Base-by-base conservation (phyloP, 148 eudicot species). In the Rhododendron simsii region DNA sequence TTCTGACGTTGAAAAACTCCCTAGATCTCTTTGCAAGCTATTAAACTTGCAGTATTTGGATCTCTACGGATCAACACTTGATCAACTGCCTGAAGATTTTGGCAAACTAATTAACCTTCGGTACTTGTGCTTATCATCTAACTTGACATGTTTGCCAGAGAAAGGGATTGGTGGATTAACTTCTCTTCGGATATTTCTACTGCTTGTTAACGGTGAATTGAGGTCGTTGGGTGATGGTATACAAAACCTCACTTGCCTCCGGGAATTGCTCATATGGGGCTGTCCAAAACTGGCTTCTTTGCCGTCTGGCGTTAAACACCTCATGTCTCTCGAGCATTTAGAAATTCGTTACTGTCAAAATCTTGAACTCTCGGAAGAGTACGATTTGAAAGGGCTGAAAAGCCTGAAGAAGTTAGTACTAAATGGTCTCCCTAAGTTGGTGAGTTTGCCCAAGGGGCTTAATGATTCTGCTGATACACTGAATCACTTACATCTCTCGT, bases 41-140 rank as follows among this genome's bases (percentile, higher is more conserved):
- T 30, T 73, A 73, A 73, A 73, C 78, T 73, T 73, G 78, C 41
- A 73, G 78, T 73, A 73, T 35, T 73, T 73, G 78, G 78, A 73
- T 73, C 78, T 73, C 1, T 73, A 28, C 14, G 20, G 41, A 33
- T 73, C 78, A n/a, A 33, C 20, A 33, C 44, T 73, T 5, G 7
- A 73, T 73, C 41, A 73, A 73, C 33, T 73, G 20, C 78, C 78
- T 15, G 78, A 73, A 73, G 78, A 73, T 73, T 73, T 73, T 73
- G 78, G 44, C 7, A 73, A 73, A 13, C 41, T 73, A 33, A 33
- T 73, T 33, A 73, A 30, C 18, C 18, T 73, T 5, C 21, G 77
- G 44, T 73, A 33, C 37, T 73, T 73, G 41, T 73, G 18, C 21
- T 73, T 73, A 73, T 12, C 77, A 5, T 73, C 77, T 2, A 73